A percentile compares a stretch with the other conserved stretches of the same genome.
Conservation (phyloP, 495 filamentous ascomycete species). For the Xylaria telfairii region DNA sequence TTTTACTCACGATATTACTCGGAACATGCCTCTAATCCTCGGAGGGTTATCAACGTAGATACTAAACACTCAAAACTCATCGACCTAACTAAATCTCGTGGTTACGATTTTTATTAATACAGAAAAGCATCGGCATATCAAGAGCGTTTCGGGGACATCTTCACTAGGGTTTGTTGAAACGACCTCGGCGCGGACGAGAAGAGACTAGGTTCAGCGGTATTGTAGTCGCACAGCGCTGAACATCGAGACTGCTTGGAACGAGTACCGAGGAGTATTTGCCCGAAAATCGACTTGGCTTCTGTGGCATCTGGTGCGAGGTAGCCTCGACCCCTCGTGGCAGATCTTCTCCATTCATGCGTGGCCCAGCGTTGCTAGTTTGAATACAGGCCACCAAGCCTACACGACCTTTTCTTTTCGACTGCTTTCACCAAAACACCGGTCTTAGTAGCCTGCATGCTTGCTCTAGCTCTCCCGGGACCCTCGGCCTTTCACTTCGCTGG, state of each 20-base stretch:
- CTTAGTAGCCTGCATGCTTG: conserved; percentile 25
- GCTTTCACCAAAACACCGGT: conserved; percentile 2
- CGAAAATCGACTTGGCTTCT: conserved; percentile 29
- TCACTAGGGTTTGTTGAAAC: conserved; percentile 21
- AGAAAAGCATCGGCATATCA: not conserved
- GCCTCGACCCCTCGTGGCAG: conserved; percentile 27
- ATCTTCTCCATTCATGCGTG: conserved; percentile 25
- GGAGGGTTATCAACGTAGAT: conserved; percentile 27
- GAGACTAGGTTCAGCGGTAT: conserved; percentile 29
- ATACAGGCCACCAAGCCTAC: conserved; percentile 13
- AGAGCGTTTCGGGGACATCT: not conserved
- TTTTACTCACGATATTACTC: conserved; percentile 25
- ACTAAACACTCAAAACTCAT: conserved; percentile 15
- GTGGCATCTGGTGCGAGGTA: conserved; percentile 33
- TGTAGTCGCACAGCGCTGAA: conserved; percentile 38
- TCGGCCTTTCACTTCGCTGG: conserved; percentile 25
- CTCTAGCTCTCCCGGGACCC: conserved; percentile 22
- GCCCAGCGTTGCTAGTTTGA: conserved; percentile 23
- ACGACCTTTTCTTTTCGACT: conserved; percentile 11
- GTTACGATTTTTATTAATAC: not conserved
- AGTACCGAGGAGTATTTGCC: conserved; percentile 15
- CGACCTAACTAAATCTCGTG: not conserved
- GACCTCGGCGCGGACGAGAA: conserved; percentile 27
- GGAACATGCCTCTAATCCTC: conserved; percentile 13
- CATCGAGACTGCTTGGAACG: conserved; percentile 25